These are phyloP conservation scores for Talaromyces thailandensis DNA, from an alignment of 495 filamentous ascomycete genomes.

Conservation along the genomic window DNA sequence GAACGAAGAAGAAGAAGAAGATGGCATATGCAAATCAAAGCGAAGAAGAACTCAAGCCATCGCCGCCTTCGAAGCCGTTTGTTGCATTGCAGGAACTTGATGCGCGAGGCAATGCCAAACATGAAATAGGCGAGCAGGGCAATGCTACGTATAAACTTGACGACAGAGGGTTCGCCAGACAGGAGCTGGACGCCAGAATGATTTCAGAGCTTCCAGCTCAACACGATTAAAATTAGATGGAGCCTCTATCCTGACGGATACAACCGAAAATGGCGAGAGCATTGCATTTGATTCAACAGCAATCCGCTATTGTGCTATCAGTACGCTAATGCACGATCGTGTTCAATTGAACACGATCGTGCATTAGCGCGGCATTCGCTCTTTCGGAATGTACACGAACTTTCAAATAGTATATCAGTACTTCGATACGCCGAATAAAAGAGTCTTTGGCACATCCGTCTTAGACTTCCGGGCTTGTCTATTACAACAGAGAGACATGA, in stretches of 20 bases:
- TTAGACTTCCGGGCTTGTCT: not conserved
- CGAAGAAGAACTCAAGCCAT: not conserved
- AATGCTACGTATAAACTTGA: not conserved
- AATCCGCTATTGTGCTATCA: not conserved
- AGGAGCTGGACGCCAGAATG: not conserved
- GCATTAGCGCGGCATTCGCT: not conserved
- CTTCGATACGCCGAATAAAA: not conserved
- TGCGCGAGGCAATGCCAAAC: not conserved
- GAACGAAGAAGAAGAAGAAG: not conserved
- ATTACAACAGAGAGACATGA: not conserved
- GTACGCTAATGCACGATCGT: not conserved
- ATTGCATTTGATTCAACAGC: not conserved
- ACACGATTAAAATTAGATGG: not conserved
- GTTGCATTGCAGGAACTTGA: not conserved
- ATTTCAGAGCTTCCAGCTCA: not conserved
- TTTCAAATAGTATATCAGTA: not conserved
- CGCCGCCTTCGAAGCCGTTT: not conserved
- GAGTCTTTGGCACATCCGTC: not conserved
- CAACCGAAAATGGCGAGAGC: not conserved
- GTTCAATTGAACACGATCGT: not conserved
- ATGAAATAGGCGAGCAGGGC: not conserved
- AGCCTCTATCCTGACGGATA: not conserved
- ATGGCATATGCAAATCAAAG: not conserved
- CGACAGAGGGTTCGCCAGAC: not conserved
- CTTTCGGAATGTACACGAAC: not conserved